Percentiles rank a stretch among this genome's conserved stretches.
phyloP scores from a whole-genome alignment of 306 rosid genomes.

The Cicer pinnatifidum region DNA sequence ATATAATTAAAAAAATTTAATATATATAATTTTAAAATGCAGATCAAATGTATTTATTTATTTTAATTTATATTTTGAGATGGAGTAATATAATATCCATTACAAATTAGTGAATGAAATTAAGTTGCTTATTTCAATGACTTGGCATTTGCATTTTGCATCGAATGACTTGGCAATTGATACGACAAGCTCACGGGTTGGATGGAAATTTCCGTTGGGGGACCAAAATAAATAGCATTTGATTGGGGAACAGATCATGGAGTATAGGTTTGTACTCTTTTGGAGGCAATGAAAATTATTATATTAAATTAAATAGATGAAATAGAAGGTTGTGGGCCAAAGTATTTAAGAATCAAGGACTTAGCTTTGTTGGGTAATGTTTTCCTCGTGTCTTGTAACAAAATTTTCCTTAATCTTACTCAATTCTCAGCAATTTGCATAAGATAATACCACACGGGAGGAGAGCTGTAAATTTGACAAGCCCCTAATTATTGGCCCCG shows the following conservation, averaged over 20 bases:
- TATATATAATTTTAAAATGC: too few species aligned
- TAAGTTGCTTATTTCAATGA: constrained; percentile 7
- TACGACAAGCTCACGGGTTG: constrained; percentile 50
- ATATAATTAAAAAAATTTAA: too few species aligned
- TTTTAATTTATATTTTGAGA: too few species aligned
- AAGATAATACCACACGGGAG: neutral
- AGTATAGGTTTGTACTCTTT: neutral
- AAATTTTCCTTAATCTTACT: constrained; percentile 32
- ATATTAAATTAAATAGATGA: neutral
- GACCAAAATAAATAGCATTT: constrained; percentile 32
- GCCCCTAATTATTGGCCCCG: too few species aligned
- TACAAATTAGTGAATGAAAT: neutral
- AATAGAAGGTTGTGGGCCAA: constrained; percentile 27
- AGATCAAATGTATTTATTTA: too few species aligned
- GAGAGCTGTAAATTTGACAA: too few species aligned
- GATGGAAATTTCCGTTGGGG: constrained; percentile 28
- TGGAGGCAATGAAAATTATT: neutral
- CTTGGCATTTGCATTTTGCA: neutral
- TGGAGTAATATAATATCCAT: neutral
- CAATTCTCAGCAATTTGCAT: neutral
- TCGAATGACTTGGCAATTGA: constrained; percentile 25
- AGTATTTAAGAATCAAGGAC: constrained; percentile 29
- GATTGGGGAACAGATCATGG: constrained; percentile 17
- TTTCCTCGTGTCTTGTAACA: constrained; percentile 10
- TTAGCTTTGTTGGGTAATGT: constrained; percentile 17